These are phyloP conservation scores for Lactifluus echinatus DNA, from an alignment of 768 basidiomycete genomes.

Conservation along the genomic window DNA sequence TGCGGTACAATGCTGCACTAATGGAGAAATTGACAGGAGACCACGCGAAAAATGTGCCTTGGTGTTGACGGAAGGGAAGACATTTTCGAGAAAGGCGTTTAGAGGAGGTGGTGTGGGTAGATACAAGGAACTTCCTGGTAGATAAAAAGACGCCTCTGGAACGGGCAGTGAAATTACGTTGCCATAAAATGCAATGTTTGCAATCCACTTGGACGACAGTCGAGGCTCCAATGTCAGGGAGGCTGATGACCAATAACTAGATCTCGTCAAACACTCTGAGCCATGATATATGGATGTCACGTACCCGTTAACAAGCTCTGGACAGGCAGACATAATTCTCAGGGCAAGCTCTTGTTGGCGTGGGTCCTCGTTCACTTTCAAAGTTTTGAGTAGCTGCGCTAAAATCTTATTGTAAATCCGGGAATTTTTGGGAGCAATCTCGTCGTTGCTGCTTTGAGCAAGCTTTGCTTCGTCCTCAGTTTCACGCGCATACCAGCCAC, in stretches of 20 bases:
- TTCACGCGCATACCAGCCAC: constrained; percentile 85
- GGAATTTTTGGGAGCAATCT: constrained; percentile 29
- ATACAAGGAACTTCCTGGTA: constrained; percentile 39
- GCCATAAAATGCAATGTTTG: constrained; percentile 78
- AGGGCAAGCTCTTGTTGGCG: constrained; percentile 78
- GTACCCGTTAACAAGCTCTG: constrained; percentile 76
- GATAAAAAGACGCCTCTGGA: constrained; percentile 53
- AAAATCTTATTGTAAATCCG: constrained; percentile 80
- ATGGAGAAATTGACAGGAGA: constrained; percentile 55
- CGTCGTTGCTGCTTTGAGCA: constrained; percentile 31
- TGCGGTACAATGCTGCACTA: constrained; percentile 84
- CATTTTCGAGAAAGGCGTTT: constrained; percentile 59
- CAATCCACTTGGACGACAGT: constrained; percentile 84
- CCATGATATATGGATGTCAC: constrained; percentile 20
- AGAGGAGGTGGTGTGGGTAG: constrained; percentile 73
- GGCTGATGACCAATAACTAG: constrained; percentile 63
- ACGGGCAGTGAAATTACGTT: constrained; percentile 69
- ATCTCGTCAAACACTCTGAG: constrained; percentile 14
- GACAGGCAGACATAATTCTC: constrained; percentile 73
- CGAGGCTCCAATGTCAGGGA: constrained; percentile 76
- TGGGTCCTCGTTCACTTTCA: constrained; percentile 85
- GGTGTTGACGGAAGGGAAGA: constrained; percentile 64
- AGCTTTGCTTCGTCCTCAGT: constrained; percentile 34
- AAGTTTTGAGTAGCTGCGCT: constrained; percentile 56
- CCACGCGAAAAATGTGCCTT: constrained; percentile 77